Conservation (phyloP, 106 monocot genomes). For the Dendrobium officinale region DNA sequence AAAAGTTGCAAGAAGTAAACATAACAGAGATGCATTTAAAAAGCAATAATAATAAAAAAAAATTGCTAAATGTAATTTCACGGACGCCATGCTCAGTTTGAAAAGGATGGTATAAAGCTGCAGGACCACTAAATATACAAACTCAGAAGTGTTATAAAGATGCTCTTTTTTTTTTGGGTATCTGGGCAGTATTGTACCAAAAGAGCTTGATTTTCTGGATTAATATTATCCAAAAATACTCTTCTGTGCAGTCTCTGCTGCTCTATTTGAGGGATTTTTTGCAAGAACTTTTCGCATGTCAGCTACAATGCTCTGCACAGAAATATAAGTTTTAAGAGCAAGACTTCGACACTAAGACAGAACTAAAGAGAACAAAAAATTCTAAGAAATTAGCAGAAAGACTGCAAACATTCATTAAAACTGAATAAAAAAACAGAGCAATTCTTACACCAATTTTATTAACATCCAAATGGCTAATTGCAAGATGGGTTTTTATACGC, state of each 20-base stretch:
- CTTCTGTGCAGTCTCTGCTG: slow-evolving; percentile 96
- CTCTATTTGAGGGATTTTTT: slow-evolving; percentile 98
- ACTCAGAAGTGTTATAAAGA: background rate
- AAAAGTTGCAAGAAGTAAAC: background rate
- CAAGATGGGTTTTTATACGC: slow-evolving; percentile 98
- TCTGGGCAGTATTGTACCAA: slow-evolving; percentile 36
- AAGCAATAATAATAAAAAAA: background rate
- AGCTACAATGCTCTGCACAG: slow-evolving; percentile 81
- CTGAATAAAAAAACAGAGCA: background rate
- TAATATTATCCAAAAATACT: slow-evolving; percentile 89
- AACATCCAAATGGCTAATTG: slow-evolving; percentile 93
- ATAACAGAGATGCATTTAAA: slow-evolving; percentile 2
- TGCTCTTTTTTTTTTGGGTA: background rate
- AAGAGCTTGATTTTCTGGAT: slow-evolving; percentile 96
- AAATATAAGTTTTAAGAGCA: background rate
- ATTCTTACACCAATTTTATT: slow-evolving; percentile 80
- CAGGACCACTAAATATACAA: background rate
- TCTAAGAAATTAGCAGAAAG: background rate
- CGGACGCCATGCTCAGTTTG: background rate
- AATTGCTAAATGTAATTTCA: background rate
- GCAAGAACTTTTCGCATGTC: slow-evolving; percentile 98
- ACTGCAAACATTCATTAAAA: background rate
- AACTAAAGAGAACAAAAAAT: background rate
- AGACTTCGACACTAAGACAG: background rate
- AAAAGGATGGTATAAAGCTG: background rate